Base-by-base conservation (phyloP, 345 rosid species). In the Erysimum cheiranthoides region DNA sequence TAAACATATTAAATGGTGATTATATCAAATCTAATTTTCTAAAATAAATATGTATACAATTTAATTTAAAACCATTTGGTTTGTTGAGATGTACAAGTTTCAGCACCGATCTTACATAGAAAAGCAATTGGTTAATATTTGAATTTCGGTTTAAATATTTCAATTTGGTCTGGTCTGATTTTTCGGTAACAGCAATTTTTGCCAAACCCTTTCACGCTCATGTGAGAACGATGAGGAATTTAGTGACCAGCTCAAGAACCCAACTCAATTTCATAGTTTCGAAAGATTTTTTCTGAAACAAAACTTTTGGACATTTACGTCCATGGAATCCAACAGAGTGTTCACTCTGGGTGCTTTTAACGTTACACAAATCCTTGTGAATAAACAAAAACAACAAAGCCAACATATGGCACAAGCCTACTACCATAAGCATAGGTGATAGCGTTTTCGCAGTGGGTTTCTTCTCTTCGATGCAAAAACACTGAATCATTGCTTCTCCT, bases 221-320 rank as follows among this genome's bases (percentile, higher is more conserved):
- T 14, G 68, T 8, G 49, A 31, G 30, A 53, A 54, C 42, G 12
- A 65, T 52, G 6, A 45, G 30, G 10, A 58, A 66, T 40, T 12
- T 8, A 14, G 49, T 49, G 45, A 52, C 1, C 34, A 4, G 68
- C 62, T 39, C 39, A 18, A 52, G 70, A 70, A 38, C 57, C 8
- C 42, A 51, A 56, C 30, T 17, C 27, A 50, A 17, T 32, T 57
- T 66, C 35, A 38, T 16, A 25, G 9, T 34, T 16, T 58, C 30
- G n/a, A 21, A 36, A 43, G 3, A 53, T 5, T 8, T 36, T 61
- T n/a, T 50, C 17, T 39, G 47, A 78, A 78, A 72, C 77, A 72
- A 78, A 66, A 78, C 34, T 65, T 72, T 49, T 50, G 77, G 77
- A 65, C 63, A 66, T 25, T 9, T 9, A 70, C 56, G 53, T 49